Evolutionary conservation across 2,329 filamentous ascomycete species (phyloP).

Genomic region (Stagonosporopsis vannaccii): DNA sequence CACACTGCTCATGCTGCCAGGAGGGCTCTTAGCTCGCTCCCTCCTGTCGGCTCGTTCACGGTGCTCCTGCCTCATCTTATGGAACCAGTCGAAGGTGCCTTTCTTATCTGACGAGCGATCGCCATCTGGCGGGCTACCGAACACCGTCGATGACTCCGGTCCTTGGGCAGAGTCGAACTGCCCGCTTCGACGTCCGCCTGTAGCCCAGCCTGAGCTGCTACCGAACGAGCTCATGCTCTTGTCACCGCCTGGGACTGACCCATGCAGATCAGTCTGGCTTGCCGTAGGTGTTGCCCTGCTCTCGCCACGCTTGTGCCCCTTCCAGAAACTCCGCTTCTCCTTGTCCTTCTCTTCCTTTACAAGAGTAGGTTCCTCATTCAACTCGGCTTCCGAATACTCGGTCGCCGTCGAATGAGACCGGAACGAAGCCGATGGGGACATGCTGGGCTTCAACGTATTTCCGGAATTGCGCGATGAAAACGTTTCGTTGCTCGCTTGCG

Average conservation of each 20-base stretch:
- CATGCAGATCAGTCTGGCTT: constrained; percentile 46
- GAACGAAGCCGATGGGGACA: constrained; percentile 78
- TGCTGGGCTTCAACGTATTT: constrained; percentile 67
- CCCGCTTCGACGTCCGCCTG: constrained; percentile 40
- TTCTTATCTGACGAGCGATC: constrained; percentile 61
- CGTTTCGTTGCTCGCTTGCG: constrained; percentile 35
- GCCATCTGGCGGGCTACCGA: constrained; percentile 39
- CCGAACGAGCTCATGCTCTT: constrained; percentile 51
- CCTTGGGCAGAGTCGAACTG: constrained; percentile 43
- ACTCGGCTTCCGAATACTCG: constrained; percentile 82
- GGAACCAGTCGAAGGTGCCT: constrained; percentile 69
- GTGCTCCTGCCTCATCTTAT: constrained; percentile 69
- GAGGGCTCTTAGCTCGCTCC: constrained; percentile 61
- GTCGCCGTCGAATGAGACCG: constrained; percentile 74
- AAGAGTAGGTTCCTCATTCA: constrained; percentile 65
- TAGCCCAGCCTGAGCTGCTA: constrained; percentile 41
- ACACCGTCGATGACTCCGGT: constrained; percentile 40
- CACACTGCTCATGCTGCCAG: constrained; percentile 39
- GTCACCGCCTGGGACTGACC: constrained; percentile 47
- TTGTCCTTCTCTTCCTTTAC: constrained; percentile 54
- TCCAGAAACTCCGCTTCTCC: constrained; percentile 76
- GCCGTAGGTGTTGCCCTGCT: constrained; percentile 46
- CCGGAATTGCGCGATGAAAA: constrained; percentile 57
- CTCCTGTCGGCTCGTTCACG: constrained; percentile 63
- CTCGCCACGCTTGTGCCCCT: constrained; percentile 62